These are phyloP conservation scores for Ambrosiella beaveri DNA, from an alignment of 2,329 filamentous ascomycete species.

Conservation along the genomic window DNA sequence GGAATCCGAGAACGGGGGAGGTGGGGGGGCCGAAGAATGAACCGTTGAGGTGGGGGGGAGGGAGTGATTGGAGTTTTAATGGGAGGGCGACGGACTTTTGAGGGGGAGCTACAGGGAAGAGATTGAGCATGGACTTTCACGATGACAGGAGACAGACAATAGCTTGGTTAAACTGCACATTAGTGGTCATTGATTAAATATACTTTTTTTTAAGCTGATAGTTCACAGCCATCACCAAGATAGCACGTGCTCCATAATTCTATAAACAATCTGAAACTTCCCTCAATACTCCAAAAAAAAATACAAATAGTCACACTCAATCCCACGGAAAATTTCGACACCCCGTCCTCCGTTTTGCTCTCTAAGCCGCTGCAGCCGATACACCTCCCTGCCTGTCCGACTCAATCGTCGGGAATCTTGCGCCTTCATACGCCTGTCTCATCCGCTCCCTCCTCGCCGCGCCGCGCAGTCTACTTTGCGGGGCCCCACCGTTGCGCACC, in stretches of 20 bases:
- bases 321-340: neutral
- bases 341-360: neutral
- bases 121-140: neutral
- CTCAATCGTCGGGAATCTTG: slow-evolving; percentile 16
- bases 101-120: slow-evolving; percentile 1
- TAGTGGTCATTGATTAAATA: too few species aligned
- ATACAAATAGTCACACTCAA: too few species aligned
- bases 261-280: too few species aligned
- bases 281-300: too few species aligned
- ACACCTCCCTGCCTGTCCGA: neutral
- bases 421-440: slow-evolving; percentile 35
- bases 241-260: too few species aligned
- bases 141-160: neutral
- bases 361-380: neutral
- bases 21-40: slow-evolving; percentile 96
- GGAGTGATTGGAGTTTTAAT: slow-evolving; percentile 80
- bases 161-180: neutral
- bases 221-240: too few species aligned
- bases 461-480: slow-evolving; percentile 37
- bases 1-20: slow-evolving; percentile 86
- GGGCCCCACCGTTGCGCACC: slow-evolving; percentile 58
- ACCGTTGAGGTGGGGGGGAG: slow-evolving; percentile 67
- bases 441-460: slow-evolving; percentile 40
- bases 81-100: slow-evolving; percentile 85
- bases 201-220: too few species aligned